phyloP scores from a whole-genome alignment of 1,139 yeast genomes.

The Debaryomyces coudertii region DNA sequence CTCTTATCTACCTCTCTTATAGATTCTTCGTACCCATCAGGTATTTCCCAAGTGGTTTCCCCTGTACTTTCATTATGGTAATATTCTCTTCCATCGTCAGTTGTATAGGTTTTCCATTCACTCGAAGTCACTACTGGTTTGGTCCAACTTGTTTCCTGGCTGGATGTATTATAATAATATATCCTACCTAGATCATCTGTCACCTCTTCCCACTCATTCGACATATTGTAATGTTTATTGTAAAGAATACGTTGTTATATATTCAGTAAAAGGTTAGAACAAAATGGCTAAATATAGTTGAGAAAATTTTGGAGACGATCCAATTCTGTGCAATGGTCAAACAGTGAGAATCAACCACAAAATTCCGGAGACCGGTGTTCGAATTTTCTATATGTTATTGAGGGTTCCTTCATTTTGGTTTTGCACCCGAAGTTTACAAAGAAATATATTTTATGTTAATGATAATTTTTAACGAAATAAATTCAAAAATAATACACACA shows the following conservation, averaged over 20 bases:
- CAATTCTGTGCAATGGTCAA: too few relatives aligned
- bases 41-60: conserved; percentile 82
- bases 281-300: too few relatives aligned
- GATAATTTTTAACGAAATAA: background rate
- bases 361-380: background rate
- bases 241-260: background rate
- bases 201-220: conserved; percentile 60
- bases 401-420: background rate
- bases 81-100: conserved; percentile 73
- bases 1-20: background rate
- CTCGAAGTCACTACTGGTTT: conserved; percentile 58
- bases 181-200: conserved; percentile 66
- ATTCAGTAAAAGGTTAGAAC: background rate
- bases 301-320: too few relatives aligned
- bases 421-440: conserved; percentile 12
- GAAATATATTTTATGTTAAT: background rate
- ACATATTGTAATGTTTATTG: conserved; percentile 7
- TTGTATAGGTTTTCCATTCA: conserved; percentile 65
- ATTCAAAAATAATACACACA: too few relatives aligned
- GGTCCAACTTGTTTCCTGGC: conserved; percentile 81
- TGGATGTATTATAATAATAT: conserved; percentile 69
- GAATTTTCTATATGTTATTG: background rate
- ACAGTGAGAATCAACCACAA: too few relatives aligned
- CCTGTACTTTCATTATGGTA: conserved; percentile 69
- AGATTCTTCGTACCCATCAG: conserved; percentile 42